These are phyloP conservation scores for Botrytis tulipae DNA, from an alignment of 2,329 filamentous ascomycete species.

Conservation along the genomic window DNA sequence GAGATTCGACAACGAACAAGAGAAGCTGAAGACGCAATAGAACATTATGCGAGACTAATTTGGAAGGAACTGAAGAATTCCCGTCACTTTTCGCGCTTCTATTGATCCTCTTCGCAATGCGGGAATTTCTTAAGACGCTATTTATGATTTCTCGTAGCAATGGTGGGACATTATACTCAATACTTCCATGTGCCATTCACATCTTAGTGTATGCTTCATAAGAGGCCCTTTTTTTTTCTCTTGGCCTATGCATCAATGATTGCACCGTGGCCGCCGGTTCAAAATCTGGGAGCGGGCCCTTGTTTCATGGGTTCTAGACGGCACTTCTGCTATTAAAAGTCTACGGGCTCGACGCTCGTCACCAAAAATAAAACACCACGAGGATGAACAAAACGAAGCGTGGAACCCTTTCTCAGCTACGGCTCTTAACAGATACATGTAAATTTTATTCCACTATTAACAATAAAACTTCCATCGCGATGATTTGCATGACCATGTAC, in stretches of 20 bases:
- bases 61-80: neutral
- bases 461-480: neutral
- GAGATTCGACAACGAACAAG: neutral
- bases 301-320: neutral
- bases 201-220: neutral
- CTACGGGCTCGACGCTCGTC: neutral
- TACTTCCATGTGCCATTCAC: neutral
- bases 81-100: neutral
- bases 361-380: neutral
- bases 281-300: neutral
- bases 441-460: neutral
- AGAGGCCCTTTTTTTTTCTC: neutral
- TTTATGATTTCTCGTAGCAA: neutral
- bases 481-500: neutral
- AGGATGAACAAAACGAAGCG: neutral
- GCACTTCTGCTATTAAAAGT: neutral
- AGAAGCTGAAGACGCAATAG: neutral
- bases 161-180: neutral
- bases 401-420: neutral
- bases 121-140: neutral
- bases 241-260: neutral
- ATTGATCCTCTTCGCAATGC: neutral
- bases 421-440: neutral
- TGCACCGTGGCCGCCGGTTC: neutral
- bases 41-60: neutral